These are phyloP conservation scores for Plenodomus tracheiphilus DNA, from an alignment of 2,329 filamentous ascomycete species.

Conservation along the genomic window DNA sequence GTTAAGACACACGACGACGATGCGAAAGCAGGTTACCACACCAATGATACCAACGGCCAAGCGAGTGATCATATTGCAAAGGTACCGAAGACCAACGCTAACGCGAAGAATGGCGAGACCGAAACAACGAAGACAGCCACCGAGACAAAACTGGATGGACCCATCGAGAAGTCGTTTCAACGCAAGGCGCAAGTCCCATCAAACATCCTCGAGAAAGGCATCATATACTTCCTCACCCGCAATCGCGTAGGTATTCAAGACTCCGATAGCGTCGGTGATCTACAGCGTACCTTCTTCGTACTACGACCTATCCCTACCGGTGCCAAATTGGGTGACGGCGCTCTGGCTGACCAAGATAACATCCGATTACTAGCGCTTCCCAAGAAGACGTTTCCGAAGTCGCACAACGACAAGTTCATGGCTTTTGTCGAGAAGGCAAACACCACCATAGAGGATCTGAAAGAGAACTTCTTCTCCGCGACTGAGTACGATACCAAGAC, in stretches of 20 bases:
- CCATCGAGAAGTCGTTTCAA: conserved; percentile 55
- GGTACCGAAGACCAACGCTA: conserved; percentile 2
- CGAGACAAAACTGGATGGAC: conserved; percentile 26
- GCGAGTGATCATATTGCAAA: conserved; percentile 11
- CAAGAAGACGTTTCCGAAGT: conserved; percentile 79
- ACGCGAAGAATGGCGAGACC: conserved; percentile 2
- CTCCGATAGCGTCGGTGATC: conserved; percentile 69
- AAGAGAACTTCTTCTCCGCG: conserved; percentile 69
- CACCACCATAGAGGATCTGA: conserved; percentile 68
- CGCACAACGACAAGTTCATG: conserved; percentile 71
- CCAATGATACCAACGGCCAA: conserved; percentile 12
- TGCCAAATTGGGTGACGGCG: conserved; percentile 67
- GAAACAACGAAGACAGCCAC: conserved; percentile 1
- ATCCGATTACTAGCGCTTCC: conserved; percentile 76
- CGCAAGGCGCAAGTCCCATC: conserved; percentile 58
- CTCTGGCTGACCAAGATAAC: conserved; percentile 61
- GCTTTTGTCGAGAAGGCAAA: conserved; percentile 79
- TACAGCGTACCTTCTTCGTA: conserved; percentile 78
- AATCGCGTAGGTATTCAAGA: conserved; percentile 74
- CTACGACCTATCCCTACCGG: conserved; percentile 72
- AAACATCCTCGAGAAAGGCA: conserved; percentile 79
- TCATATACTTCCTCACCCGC: conserved; percentile 90
- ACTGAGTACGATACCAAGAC: conserved; percentile 78
- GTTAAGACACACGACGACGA: conserved; percentile 13
- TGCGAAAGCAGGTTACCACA: conserved; percentile 29